Base-by-base conservation (phyloP, 1,284 basidiomycete genomes). In the Ceratobasidium sp. region DNA sequence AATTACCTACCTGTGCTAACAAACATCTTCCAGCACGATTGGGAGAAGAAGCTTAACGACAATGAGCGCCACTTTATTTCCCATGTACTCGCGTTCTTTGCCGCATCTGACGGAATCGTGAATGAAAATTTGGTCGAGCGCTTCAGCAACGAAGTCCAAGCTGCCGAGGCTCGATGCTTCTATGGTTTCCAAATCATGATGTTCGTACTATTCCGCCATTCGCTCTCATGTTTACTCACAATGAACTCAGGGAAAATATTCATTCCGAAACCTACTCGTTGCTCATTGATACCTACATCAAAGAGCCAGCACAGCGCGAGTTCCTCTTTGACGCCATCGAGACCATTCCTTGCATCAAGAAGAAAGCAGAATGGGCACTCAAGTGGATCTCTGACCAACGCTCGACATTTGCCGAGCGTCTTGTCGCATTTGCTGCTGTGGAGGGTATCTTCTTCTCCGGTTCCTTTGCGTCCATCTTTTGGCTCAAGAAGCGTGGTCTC, bases 101-200 rank as follows among this genome's bases (percentile, higher is more conserved):
- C 96, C 23, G 94, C 96, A 0, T 98, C 96, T 0, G 96, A 98
- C 77, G 96, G 97, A 71, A 98, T 99, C 74, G 96, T 99, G 80
- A 98, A 98, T 82, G 96, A 98, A 81, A 98, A 98, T 82, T 86
- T 98, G 0, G 86, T 98, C 72, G 95, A 98, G 82, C 90, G 96
- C 45, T 98, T 97, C 84, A 96, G 93, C 39, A 90, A 91, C 73
- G 96, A 98, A 81, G 96, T 98, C 0, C 96, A 98, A 81, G 89
- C 86, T 9, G 94, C 96, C 32, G 96, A 98, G 83, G 97, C 96
- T 12, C 93, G 96, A 45, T 97, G 93, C 81, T 99, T 99, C 85
- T 98, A 98, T 80, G 97, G 97, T 21, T 98, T 98, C 86, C 97
- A 98, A 80, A 97, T 98, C 80, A 98, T 98, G 96, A 98, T 98